These are phyloP conservation scores for Fusarium keratoplasticum DNA, from an alignment of 2,329 filamentous ascomycete genomes.

Conservation along the genomic window DNA sequence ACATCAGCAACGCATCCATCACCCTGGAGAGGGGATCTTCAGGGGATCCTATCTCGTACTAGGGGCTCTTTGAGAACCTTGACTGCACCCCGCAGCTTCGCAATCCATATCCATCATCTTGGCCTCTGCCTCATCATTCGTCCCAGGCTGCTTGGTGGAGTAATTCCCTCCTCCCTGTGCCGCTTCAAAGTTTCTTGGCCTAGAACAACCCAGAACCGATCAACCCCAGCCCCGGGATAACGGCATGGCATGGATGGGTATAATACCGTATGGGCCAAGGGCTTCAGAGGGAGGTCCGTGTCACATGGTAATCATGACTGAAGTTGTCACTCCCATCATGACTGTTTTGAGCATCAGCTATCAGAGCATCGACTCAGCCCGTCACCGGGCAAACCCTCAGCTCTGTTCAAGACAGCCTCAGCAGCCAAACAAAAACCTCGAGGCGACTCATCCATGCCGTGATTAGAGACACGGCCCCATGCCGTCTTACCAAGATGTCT, in stretches of 20 bases:
- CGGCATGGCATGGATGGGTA: neutral
- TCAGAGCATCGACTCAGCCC: neutral
- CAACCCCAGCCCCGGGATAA: constrained; percentile 17
- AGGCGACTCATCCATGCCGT: neutral
- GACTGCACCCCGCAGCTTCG: constrained; percentile 40
- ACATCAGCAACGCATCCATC: neutral
- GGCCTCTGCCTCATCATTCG: constrained; percentile 2
- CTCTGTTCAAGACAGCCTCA: neutral
- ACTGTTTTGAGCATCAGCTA: neutral
- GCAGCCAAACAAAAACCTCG: neutral
- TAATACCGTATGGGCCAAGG: neutral
- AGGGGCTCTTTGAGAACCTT: constrained; percentile 15
- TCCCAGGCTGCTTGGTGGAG: constrained; percentile 24
- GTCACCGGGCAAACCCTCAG: neutral
- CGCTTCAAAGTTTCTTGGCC: constrained; percentile 11
- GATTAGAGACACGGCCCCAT: neutral
- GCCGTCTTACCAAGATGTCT: constrained; percentile 3
- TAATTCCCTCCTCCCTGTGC: constrained; percentile 6
- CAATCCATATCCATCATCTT: constrained; percentile 11
- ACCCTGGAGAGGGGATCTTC: constrained; percentile 20
- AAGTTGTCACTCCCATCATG: neutral
- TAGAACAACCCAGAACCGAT: constrained; percentile 11
- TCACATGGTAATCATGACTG: constrained; percentile 13
- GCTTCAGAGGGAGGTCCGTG: constrained; percentile 9
- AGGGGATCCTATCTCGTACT: constrained; percentile 15